Evolutionary conservation across 345 rosid species (phyloP).

Genomic region (Theobroma cacao): DNA sequence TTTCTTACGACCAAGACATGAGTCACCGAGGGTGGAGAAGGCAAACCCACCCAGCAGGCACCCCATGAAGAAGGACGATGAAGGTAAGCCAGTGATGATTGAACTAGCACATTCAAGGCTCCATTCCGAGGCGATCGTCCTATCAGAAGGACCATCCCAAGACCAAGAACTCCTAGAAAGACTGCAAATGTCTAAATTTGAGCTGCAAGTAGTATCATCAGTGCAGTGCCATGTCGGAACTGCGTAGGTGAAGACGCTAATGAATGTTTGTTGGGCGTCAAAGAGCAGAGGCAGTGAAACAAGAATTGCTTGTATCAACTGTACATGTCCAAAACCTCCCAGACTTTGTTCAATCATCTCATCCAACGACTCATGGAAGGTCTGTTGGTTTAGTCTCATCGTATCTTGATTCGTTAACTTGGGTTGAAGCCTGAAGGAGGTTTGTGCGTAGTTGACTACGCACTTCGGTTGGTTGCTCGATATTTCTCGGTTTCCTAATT

Average conservation of each 20-base stretch:
- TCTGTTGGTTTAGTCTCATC: too few species aligned
- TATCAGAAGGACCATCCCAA: constrained; percentile 37
- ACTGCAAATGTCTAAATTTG: constrained; percentile 31
- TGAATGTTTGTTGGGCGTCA: constrained; percentile 68
- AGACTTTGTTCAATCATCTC: constrained; percentile 31
- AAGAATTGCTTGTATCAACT: constrained; percentile 44
- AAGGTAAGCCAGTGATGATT: constrained; percentile 49
- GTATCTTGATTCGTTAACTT: too few species aligned
- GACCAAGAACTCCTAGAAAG: constrained; percentile 46
- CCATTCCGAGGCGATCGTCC: constrained; percentile 56
- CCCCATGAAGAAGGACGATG: constrained; percentile 59
- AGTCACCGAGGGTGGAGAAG: constrained; percentile 51
- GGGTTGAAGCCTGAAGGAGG: too few species aligned
- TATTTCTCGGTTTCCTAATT: too few species aligned
- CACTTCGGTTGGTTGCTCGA: too few species aligned
- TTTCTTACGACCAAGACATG: constrained; percentile 59
- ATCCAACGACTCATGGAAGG: neutral
- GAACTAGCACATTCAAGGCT: constrained; percentile 45
- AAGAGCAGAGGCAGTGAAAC: constrained; percentile 54
- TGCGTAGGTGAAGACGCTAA: too few species aligned
- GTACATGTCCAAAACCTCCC: constrained; percentile 27
- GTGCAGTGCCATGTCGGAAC: too few species aligned
- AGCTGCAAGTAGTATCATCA: constrained; percentile 26
- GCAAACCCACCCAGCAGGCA: constrained; percentile 53
- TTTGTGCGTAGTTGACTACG: too few species aligned